Evolutionary conservation across 2,329 filamentous ascomycete genomes (phyloP), one percentile per base, ranked within the genome.

Genomic region (Scortechinia acanthostroma): DNA sequence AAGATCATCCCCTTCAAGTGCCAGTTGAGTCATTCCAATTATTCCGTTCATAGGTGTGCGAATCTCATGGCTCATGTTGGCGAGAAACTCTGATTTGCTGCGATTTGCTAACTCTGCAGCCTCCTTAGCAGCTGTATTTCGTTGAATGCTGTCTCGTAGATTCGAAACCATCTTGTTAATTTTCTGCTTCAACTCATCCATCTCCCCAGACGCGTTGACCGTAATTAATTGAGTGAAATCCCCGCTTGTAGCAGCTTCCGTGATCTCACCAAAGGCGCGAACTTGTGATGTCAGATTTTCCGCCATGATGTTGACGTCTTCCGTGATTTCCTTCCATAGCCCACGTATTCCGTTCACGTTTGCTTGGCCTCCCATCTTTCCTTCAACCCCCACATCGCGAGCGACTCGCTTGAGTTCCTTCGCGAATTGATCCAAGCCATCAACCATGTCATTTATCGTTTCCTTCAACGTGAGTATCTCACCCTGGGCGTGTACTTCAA

Each of bases 111-210:
- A 71, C 62, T 98, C 93, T 56, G 93, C 93, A 42, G 91, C 91
- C 65, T 97, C 91, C 64, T 91, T 86, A 47, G 93, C 93, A 52
- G 91, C 88, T 2, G 91, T 96, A 62, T 97, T 98, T 61, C 90
- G 83, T 63, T 97, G 91, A 53, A 98, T 96, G 73, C 88, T 94
- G 66, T 97, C 93, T 53, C 91, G 76, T 50, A 98, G 70, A 60
- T 95, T 95, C 60, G 88, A 93, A 45, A 97, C n/a, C 93, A 98
- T 98, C 70, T 94, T 88, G 62, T 97, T 98, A 76, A 98, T 97
- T 74, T 97, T 97, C 57, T 91, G 83, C 69, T 98, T 98, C 55
- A 98, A 75, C 64, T 97, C 91, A n/a, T n/a, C n/a, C n/a, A n/a
- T n/a, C n/a, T n/a, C n/a, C n/a, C n/a, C n/a, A n/a, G n/a, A n/a